These are phyloP conservation scores for Polyporus tsugae DNA, from an alignment of 1,284 basidiomycete species.

Conservation along the genomic window DNA sequence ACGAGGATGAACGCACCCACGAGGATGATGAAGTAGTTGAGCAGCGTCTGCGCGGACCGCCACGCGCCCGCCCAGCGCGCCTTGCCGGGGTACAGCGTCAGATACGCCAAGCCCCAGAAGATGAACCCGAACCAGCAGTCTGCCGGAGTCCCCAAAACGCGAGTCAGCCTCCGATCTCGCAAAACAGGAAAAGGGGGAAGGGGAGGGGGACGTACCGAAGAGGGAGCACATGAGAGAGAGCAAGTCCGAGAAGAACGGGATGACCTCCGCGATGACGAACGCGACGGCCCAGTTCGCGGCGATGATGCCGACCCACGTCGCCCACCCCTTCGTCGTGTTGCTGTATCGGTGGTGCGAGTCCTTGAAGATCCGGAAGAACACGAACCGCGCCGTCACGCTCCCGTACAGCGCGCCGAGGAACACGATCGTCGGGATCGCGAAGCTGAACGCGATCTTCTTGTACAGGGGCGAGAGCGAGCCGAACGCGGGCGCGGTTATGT, in stretches of 20 bases:
- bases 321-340: constrained; percentile 68
- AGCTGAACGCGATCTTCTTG: constrained; percentile 56
- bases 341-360: constrained; percentile 57
- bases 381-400: constrained; percentile 56
- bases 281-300: constrained; percentile 63
- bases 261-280: constrained; percentile 65
- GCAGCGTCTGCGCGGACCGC: constrained; percentile 47
- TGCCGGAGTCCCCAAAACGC: not conserved
- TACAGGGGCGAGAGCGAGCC: constrained; percentile 50
- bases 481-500: constrained; percentile 60
- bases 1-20: constrained; percentile 51
- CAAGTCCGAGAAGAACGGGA: constrained; percentile 59
- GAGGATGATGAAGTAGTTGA: constrained; percentile 51
- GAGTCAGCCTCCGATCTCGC: not conserved
- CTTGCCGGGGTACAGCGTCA: constrained; percentile 48
- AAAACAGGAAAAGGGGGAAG: not conserved
- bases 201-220: constrained; percentile 45
- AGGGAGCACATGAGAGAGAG: constrained; percentile 54
- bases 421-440: constrained; percentile 61
- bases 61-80: constrained; percentile 46
- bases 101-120: constrained; percentile 57
- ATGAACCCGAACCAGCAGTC: constrained; percentile 42
- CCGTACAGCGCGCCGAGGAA: constrained; percentile 57
- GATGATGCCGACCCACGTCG: constrained; percentile 63
- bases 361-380: constrained; percentile 60